These are phyloP conservation scores for Cyamopsis tetragonoloba DNA, from an alignment of 306 rosid species.

Conservation along the genomic window DNA sequence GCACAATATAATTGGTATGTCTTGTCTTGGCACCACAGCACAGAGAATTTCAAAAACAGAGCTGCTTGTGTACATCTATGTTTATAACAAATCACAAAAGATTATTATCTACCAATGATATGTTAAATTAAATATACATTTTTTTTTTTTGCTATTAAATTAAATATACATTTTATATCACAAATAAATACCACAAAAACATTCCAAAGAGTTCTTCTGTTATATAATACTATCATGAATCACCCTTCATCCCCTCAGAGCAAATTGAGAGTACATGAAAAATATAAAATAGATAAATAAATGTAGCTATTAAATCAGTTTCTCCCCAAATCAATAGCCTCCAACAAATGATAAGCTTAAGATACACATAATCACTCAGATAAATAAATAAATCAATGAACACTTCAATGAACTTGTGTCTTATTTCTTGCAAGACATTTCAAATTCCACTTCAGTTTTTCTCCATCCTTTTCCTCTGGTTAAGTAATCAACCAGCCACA, in stretches of 20 bases:
- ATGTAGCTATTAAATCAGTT: conserved; percentile 21
- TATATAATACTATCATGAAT: conserved; percentile 1
- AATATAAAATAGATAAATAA: conserved; percentile 32
- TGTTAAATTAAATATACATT: conserved; percentile 16
- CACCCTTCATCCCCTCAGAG: neutral
- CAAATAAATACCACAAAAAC: neutral
- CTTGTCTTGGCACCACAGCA: too few relatives aligned
- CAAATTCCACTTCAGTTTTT: conserved; percentile 19
- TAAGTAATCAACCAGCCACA: conserved; percentile 35
- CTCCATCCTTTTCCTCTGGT: conserved; percentile 12
- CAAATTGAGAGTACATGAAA: conserved; percentile 22
- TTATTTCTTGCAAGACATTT: conserved; percentile 18
- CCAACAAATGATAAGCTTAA: conserved; percentile 13
- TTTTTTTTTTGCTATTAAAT: too few relatives aligned
- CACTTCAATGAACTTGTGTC: conserved; percentile 28
- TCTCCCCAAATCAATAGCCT: conserved; percentile 42
- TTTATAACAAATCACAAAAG: neutral
- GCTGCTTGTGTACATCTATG: neutral
- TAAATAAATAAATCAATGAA: conserved; percentile 31
- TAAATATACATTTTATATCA: conserved; percentile 27
- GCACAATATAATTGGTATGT: too few relatives aligned
- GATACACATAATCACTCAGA: conserved; percentile 21
- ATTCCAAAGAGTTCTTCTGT: conserved; percentile 22
- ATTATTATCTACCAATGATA: neutral
- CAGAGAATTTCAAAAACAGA: too few relatives aligned